Percentiles rank a stretch among this genome's conserved stretches.
These are phyloP conservation scores for Colletotrichum chrysophilum DNA, from an alignment of 2,329 filamentous ascomycete genomes.

Conservation along the genomic window DNA sequence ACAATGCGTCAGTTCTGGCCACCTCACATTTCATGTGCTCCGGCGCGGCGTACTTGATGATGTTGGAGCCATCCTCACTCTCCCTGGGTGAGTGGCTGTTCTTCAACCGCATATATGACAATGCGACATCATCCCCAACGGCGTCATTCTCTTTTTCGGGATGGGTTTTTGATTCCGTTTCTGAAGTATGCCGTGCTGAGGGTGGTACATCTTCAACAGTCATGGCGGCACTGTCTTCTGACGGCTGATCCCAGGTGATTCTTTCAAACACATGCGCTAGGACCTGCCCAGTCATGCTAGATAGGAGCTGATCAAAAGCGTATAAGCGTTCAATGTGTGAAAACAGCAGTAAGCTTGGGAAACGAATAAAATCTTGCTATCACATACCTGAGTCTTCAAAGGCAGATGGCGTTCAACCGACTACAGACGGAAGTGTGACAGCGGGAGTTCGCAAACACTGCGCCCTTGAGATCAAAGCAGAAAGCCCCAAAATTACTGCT, in stretches of 20 bases:
- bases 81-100: neutral
- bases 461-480: neutral
- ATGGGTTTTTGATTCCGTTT: rapidly evolving
- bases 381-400: neutral
- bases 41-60: neutral
- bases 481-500: neutral
- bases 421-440: neutral
- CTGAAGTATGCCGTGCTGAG: neutral
- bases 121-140: neutral
- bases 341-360: neutral
- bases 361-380: neutral
- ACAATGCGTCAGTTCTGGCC: neutral
- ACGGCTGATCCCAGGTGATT: neutral
- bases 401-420: neutral
- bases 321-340: neutral
- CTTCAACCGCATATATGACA: neutral
- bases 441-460: neutral
- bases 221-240: neutral
- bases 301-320: neutral
- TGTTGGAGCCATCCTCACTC: neutral
- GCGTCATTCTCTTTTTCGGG: rapidly evolving
- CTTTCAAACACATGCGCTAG: neutral
- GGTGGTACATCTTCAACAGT: neutral
- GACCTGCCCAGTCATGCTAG: neutral
- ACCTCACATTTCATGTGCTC: neutral